Evolutionary conservation across 2,329 filamentous ascomycete species (phyloP), one percentile per base, ranked within the genome.

Genomic region (Teratosphaeria nubilosa): DNA sequence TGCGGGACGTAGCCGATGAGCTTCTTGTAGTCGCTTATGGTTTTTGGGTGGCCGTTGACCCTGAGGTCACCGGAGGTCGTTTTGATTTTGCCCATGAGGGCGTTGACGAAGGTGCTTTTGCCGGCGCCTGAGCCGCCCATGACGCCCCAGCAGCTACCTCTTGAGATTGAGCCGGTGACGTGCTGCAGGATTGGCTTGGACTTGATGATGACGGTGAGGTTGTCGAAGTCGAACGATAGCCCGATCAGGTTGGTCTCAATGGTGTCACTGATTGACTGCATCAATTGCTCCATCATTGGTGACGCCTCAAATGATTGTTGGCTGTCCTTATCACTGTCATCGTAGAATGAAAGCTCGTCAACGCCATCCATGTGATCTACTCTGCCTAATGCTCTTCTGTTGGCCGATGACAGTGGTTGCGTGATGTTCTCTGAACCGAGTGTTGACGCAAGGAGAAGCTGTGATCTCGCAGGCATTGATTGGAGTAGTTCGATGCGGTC

Each of bases 1-100:
- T 85, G 82, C 1, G 82, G 82, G 2, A 85, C 82, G 59, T 83
- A 84, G 24, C 82, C 82, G 27, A 84, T 82, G 58, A 84, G 72
- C 65, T 83, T 82, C 68, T 81, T 83, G 68, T 82, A 84, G 50
- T 73, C 72, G 64, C 74, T 74, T 69, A 81, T 70, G 64, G 74
- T 62, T 51, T 64, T 62, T 45, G 50, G 72, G 4, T 73, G 70
- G n/a, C 77, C 78, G 60, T 84, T 84, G 62, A 84, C 75, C 53
- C 76, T 78, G 27, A 82, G 77, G 0, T 72, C 63, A 2, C 82
- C 82, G 9, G 59, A 55, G 0, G 79, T 83, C 59, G 79, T 75
- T 34, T 70, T 74, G 0, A 72, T 74, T 68, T 84, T 83, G 13
- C 82, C 82, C 80, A 83, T 83, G n/a, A 84, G 73, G 27, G 82